Conservation (phyloP, 805 yeast species). For the Yarrowia osloensis region DNA sequence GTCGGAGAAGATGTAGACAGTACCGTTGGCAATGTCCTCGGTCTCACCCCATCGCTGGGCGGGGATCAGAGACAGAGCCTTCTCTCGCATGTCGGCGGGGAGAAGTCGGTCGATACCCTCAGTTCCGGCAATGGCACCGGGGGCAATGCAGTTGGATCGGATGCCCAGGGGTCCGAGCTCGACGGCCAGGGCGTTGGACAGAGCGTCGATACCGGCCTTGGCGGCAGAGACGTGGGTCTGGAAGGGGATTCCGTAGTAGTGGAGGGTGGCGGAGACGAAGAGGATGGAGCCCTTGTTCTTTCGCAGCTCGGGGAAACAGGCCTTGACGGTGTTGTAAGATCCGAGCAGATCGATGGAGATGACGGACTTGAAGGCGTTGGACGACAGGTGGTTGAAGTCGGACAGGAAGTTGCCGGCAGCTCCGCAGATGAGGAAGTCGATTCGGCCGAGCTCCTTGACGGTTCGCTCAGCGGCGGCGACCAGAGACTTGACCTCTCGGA, state of each 20-base stretch:
- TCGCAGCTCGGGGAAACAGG: slow-evolving; percentile 64
- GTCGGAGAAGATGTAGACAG: slow-evolving; percentile 78
- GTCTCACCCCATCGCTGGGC: slow-evolving; percentile 56
- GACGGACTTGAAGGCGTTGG: slow-evolving; percentile 88
- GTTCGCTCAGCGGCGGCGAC: slow-evolving; percentile 64
- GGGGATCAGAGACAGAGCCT: slow-evolving; percentile 56
- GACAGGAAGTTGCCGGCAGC: slow-evolving; percentile 94
- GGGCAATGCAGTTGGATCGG: slow-evolving; percentile 82
- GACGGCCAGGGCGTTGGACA: slow-evolving; percentile 79
- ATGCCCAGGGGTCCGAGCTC: slow-evolving; percentile 91
- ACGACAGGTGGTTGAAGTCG: slow-evolving; percentile 72
- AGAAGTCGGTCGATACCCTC: slow-evolving; percentile 77
- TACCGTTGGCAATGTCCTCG: slow-evolving; percentile 82
- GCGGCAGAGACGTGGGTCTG: slow-evolving; percentile 94
- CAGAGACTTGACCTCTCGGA: slow-evolving; percentile 65
- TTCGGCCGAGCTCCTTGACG: slow-evolving; percentile 67
- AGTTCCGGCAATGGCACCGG: slow-evolving; percentile 85
- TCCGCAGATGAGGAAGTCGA: slow-evolving; percentile 89
- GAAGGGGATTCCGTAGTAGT: slow-evolving; percentile 84
- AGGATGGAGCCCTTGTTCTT: slow-evolving; percentile 69
- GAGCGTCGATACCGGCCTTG: slow-evolving; percentile 91
- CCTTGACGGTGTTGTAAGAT: slow-evolving; percentile 86
- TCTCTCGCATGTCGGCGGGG: slow-evolving; percentile 47
- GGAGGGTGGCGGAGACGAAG: slow-evolving; percentile 87
- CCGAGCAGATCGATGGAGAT: slow-evolving; percentile 86